A percentile compares a stretch with the other conserved stretches of the same genome.
Conservation (phyloP, 1,139 yeast species). For the Suhomyces bokatorum region DNA sequence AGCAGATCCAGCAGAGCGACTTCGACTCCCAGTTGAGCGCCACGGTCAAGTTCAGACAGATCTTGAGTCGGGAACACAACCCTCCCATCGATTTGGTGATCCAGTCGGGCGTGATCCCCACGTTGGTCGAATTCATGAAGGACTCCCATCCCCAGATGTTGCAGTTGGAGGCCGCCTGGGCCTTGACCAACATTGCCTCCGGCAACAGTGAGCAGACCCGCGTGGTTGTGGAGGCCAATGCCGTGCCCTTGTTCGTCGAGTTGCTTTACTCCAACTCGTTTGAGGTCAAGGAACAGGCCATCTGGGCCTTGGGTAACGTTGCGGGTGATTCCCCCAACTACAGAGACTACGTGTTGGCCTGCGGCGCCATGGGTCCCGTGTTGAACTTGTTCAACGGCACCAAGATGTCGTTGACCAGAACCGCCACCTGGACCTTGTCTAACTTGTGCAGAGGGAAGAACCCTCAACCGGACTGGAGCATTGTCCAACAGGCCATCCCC, state of each 20-base stretch:
- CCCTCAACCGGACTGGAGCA: constrained; percentile 94
- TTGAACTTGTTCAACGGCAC: constrained; percentile 75
- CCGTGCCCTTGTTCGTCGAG: constrained; percentile 87
- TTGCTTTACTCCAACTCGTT: constrained; percentile 76
- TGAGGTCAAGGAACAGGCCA: constrained; percentile 97
- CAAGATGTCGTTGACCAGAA: constrained; percentile 85
- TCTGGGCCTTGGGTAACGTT: constrained; percentile 98
- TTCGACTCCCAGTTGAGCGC: constrained; percentile 84
- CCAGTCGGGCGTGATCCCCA: constrained; percentile 89
- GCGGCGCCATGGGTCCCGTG: constrained; percentile 89
- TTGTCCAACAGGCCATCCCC: constrained; percentile 86
- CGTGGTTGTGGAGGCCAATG: constrained; percentile 88
- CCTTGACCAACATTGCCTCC: constrained; percentile 96
- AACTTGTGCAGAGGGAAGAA: constrained; percentile 94
- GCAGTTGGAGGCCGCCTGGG: constrained; percentile 99
- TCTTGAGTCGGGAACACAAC: constrained; percentile 88
- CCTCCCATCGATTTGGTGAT: constrained; percentile 98
- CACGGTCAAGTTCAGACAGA: constrained; percentile 89
- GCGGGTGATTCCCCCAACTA: constrained; percentile 93
- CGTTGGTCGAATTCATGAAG: constrained; percentile 81
- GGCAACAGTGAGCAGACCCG: constrained; percentile 89
- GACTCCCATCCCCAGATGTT: constrained; percentile 79
- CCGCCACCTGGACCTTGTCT: constrained; percentile 97
- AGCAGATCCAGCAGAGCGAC: constrained; percentile 73
- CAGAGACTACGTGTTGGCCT: constrained; percentile 82